Base-by-base conservation (phyloP, 352 stramenopile species). In the Chrysophaeum taylorii region DNA sequence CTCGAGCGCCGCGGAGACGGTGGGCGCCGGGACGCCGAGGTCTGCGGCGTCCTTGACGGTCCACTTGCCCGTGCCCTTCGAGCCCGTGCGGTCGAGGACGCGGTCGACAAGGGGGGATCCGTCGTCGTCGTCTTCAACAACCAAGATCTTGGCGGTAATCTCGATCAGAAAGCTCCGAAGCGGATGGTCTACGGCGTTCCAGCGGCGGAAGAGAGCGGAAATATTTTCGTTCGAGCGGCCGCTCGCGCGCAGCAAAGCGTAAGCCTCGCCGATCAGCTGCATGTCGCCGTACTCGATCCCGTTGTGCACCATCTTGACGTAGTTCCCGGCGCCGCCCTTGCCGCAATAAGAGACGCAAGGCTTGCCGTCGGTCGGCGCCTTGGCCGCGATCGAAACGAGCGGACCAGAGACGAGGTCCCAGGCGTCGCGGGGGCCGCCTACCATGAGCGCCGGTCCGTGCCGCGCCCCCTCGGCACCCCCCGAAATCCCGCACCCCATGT, bases 301-400 rank as follows among this genome's bases (percentile, higher is more conserved):
- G 85, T 99, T 99, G 89, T 99, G 95, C 70, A 99, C 93, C 94
- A 99, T 99, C 85, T 99, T 99, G 63, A 99, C 94, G 82, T 99
- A 99, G 84, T 99, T 98, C 69, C 95, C 95, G 37, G 87, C 87
- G 73, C 95, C 95, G 41, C 95, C 88, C 23, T 87, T 87, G 41
- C 95, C 95, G 60, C 97, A 81, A 82, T 98, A 98, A 54, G 91
- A 96, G 27, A 93, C 97, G 80, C 95, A 99, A 27, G 94, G 82
- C 29, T 4, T 31, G 50, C 90, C 90, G 70, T 93, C 87, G 70
- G 92, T n/a, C n/a, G n/a, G 84, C 27, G 96, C 92, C 79, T 97
- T 89, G 4, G 95, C 95, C 0, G 94, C 93, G 76, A 92, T 96
- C 81, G 98, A 98, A 67, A 87, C 91, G 69, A 98, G 83, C 74